Evolutionary conservation across 768 basidiomycete genomes (phyloP), one percentile per base, ranked within the genome.

Genomic region (Hysterangium stoloniferum): DNA sequence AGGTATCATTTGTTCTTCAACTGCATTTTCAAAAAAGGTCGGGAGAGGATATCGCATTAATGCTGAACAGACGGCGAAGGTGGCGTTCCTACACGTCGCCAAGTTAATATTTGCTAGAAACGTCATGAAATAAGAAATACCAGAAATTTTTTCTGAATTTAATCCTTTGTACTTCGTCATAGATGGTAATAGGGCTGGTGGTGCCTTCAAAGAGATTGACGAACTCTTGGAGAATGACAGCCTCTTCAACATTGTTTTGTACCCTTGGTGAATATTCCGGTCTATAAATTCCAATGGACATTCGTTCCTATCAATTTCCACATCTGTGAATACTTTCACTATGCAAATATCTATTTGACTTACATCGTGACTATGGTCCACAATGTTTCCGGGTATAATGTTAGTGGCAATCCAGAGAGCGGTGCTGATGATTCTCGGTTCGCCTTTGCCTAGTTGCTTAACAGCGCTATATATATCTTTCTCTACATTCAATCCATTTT

Each of bases 401-500:
- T 80, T 80, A 1, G 77, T 69, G 17, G 64, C 70, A 48, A 82
- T 79, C 66, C 72, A 80, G 4, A 80, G 58, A 2, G 79, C 74
- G 2, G 73, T 71, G 45, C 75, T 73, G 31, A 84, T 69, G 31
- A 83, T 79, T 24, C 61, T 73, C 0, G 80, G 79, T 6, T 71
- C 64, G 3, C 67, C 66, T 33, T 65, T 62, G 5, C 60, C 63
- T n/a, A 78, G 62, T 7, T 59, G 54, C 52, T 67, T 68, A 9
- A 79, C 50, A 1, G 79, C 72, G 8, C 74, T 58, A 60, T 84
- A 83, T 19, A 86, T 67, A 49, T 84, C 83, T 29, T 63, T 67
- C 59, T 88, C 86, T 9, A 86, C 78, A 32, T 77, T 78, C 3
- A 90, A 65, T 5, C 86, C 85, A 60, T 89, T 89, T 69, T 88